Evolutionary conservation across 768 basidiomycete genomes (phyloP).

Genomic region (Pulveroboletus sp.): DNA sequence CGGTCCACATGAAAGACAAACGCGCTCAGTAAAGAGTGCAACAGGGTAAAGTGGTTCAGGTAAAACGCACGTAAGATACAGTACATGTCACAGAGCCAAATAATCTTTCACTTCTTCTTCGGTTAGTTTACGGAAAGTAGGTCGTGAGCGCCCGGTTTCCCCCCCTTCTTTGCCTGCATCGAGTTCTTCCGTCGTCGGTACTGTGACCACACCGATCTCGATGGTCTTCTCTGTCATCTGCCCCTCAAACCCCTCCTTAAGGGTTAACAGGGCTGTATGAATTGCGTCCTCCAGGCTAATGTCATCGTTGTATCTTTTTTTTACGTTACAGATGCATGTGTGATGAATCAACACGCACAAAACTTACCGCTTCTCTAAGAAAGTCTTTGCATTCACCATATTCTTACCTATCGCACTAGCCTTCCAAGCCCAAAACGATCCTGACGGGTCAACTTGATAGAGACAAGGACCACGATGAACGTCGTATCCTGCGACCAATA

Average conservation of each 20-base stretch:
- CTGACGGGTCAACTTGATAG: constrained; percentile 98
- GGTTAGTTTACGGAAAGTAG: constrained; percentile 90
- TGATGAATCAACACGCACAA: constrained; percentile 22
- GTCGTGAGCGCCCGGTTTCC: constrained; percentile 65
- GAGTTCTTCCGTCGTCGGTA: constrained; percentile 61
- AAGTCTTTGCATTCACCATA: constrained; percentile 99
- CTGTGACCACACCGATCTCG: constrained; percentile 94
- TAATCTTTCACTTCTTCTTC: constrained; percentile 99
- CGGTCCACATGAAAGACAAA: constrained; percentile 8
- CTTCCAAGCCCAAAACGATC: constrained; percentile 99
- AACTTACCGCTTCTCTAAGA: constrained; percentile 92
- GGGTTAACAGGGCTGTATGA: constrained; percentile 93
- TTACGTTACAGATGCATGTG: constrained; percentile 22
- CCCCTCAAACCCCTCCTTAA: constrained; percentile 99
- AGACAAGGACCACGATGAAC: constrained; percentile 89
- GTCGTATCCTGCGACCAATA: constrained; percentile 97
- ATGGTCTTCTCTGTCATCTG: constrained; percentile 99
- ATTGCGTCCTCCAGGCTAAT: constrained; percentile 98
- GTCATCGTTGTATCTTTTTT: constrained; percentile 97
- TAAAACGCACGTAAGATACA: constrained; percentile 30
- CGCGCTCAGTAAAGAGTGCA: constrained; percentile 13
- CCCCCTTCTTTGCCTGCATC: constrained; percentile 64
- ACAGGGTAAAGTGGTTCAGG: constrained; percentile 11
- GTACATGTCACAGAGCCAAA: constrained; percentile 63
- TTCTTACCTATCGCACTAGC: constrained; percentile 99